phyloP scores from a whole-genome alignment of 768 basidiomycete genomes.

The Trametes elegans region DNA sequence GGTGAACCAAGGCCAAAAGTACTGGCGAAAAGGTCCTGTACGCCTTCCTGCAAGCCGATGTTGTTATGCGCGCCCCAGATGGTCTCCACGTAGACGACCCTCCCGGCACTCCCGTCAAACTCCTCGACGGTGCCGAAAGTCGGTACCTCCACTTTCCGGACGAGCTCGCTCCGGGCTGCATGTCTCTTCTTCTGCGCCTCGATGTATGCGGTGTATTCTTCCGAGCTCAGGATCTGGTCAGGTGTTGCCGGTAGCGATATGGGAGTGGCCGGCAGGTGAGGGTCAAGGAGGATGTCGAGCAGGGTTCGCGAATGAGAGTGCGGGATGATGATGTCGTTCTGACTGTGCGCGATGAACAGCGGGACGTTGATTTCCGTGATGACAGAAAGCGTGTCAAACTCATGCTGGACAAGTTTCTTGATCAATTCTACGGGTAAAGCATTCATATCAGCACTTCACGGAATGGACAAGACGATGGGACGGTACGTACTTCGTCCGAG shows the following conservation, averaged over 20 bases:
- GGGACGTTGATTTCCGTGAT: slow-evolving; percentile 62
- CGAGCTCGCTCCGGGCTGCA: slow-evolving; percentile 41
- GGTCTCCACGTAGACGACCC: slow-evolving; percentile 57
- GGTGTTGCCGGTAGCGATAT: slow-evolving; percentile 36
- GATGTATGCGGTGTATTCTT: slow-evolving; percentile 46
- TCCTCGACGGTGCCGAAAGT: slow-evolving; percentile 53
- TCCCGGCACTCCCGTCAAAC: slow-evolving; percentile 42
- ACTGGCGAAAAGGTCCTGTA: slow-evolving; percentile 53
- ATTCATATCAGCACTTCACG: not conserved
- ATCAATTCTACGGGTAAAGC: slow-evolving; percentile 43
- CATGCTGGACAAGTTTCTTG: slow-evolving; percentile 51
- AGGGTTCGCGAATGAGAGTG: slow-evolving; percentile 64
- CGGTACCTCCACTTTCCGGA: slow-evolving; percentile 44
- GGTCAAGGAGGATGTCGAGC: slow-evolving; percentile 66
- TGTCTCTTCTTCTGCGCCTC: slow-evolving; percentile 40
- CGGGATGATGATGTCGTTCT: slow-evolving; percentile 73
- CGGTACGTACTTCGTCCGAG: slow-evolving; percentile 54
- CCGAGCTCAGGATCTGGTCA: slow-evolving; percentile 27
- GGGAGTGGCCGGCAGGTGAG: slow-evolving; percentile 49
- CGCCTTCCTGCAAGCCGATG: slow-evolving; percentile 60
- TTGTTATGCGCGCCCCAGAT: slow-evolving; percentile 56
- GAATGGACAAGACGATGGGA: not conserved
- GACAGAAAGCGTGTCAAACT: slow-evolving; percentile 61
- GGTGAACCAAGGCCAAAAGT: slow-evolving; percentile 25
- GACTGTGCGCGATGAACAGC: slow-evolving; percentile 71